Evolutionary conservation across 2,329 filamentous ascomycete genomes (phyloP).

Genomic region (Aureobasidium mangrovei): DNA sequence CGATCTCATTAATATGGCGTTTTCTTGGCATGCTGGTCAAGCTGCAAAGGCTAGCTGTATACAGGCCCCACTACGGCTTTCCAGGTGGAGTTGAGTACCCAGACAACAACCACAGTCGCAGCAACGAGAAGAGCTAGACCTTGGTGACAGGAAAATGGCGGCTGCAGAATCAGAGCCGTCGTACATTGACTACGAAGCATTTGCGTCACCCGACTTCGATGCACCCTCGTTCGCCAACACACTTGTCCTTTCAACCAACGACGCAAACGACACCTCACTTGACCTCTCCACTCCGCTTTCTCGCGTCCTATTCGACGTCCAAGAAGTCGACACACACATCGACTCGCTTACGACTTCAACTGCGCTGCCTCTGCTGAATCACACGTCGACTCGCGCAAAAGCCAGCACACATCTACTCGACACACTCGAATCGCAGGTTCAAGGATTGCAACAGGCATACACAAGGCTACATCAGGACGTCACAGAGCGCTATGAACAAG

Average conservation of each 20-base stretch:
- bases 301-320: constrained; percentile 87
- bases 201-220: constrained; percentile 75
- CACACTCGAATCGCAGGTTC: constrained; percentile 72
- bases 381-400: constrained; percentile 66
- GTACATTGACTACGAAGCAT: constrained; percentile 93
- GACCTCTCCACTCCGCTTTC: constrained; percentile 92
- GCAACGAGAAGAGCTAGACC: too few relatives aligned
- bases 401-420: constrained; percentile 64
- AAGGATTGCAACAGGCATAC: constrained; percentile 75
- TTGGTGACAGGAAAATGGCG: background rate
- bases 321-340: constrained; percentile 94
- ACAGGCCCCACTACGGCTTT: too few relatives aligned
- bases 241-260: constrained; percentile 83
- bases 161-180: constrained; percentile 47
- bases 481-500: constrained; percentile 72
- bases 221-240: constrained; percentile 77
- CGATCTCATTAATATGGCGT: too few relatives aligned
- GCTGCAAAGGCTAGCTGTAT: too few relatives aligned
- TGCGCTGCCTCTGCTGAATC: constrained; percentile 68
- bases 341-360: constrained; percentile 79
- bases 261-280: constrained; percentile 77
- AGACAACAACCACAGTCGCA: too few relatives aligned
- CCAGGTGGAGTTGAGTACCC: too few relatives aligned
- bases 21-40: too few relatives aligned
- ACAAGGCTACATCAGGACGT: constrained; percentile 79